Evolutionary conservation across 257 asterid genomes (phyloP).

Genomic region (Nicotiana obtusifolia): DNA sequence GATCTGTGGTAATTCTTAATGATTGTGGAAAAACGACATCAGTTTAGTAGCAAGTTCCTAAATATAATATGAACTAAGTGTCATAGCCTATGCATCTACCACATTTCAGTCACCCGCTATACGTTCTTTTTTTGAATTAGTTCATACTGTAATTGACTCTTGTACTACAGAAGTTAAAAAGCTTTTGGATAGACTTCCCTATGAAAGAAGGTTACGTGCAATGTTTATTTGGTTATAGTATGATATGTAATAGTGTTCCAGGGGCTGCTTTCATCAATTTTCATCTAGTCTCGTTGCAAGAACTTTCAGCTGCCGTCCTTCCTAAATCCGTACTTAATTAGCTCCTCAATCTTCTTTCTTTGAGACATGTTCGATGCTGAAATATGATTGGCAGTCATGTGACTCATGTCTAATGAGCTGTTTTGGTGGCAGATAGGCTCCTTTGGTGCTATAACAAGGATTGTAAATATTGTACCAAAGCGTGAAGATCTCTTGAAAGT

Average conservation of each 20-base stretch:
- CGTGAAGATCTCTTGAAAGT: slow-evolving; percentile 91
- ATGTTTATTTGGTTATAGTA: not conserved
- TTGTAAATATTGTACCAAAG: slow-evolving; percentile 58
- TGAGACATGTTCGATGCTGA: not conserved
- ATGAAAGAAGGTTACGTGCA: not conserved
- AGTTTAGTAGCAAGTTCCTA: not conserved
- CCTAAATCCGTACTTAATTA: not conserved
- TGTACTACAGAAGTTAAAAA: not conserved
- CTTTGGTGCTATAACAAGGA: slow-evolving; percentile 90
- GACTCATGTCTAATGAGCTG: slow-evolving; percentile 32
- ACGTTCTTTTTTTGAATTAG: no score
- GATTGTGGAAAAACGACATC: not conserved
- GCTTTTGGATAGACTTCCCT: not conserved
- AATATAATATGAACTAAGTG: not conserved
- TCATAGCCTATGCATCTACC: not conserved
- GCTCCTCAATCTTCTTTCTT: not conserved
- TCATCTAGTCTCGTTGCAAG: not conserved
- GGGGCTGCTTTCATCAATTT: not conserved
- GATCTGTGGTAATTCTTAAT: not conserved
- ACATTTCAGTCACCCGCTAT: not conserved
- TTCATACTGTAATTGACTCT: not conserved
- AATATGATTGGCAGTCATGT: not conserved
- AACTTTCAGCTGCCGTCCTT: not conserved
- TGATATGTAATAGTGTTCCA: not conserved
- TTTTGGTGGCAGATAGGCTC: slow-evolving; percentile 89